Evolutionary conservation across 768 basidiomycete species (phyloP), one percentile per base, ranked within the genome.

Genomic region (Phlebiopsis gigantea): DNA sequence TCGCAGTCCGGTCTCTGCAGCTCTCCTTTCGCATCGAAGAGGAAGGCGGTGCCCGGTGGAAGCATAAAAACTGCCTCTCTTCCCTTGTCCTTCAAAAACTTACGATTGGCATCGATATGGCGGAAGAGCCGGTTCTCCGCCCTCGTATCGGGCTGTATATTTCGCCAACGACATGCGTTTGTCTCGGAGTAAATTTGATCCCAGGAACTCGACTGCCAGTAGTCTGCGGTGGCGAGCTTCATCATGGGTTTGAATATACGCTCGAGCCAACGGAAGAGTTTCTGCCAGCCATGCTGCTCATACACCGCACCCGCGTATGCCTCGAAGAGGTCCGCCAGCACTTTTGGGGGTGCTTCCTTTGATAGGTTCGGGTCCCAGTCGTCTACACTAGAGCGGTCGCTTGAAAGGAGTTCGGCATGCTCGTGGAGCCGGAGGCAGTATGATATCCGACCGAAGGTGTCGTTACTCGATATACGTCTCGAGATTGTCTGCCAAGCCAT

Each of bases 321-420:
- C 49, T 72, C 71, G 45, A 72, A 71, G 14, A 72, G 61, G 53
- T 72, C 69, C 6, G 68, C 71, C 12, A 72, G 63, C 3, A 59
- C 60, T 49, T 72, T 72, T 0, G 71, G 71, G 1, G 70, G 71
- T 56, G 34, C 17, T 39, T 39, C 34, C 17, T 39, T 17, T 10
- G 34, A 34, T 4, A 46, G 34, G 24, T 29, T 30, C 6, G 63
- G 64, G 10, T 60, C 57, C 69, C 68, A 71, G 21, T 51, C 50
- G 12, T 60, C 42, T 9, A 45, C 44, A 19, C 19, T 25, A 12
- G 10, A 3, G 5, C 12, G 44, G 10, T 45, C 44, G 2, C n/a
- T 29, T 1, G 41, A 51, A 42, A 65, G 64, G 25, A 72, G 58
- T 8, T 56, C 58, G 24, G 71, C 69, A 29, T 63, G 57, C 29